Base-by-base conservation (phyloP, 768 basidiomycete genomes). In the Amanita thiersii region DNA sequence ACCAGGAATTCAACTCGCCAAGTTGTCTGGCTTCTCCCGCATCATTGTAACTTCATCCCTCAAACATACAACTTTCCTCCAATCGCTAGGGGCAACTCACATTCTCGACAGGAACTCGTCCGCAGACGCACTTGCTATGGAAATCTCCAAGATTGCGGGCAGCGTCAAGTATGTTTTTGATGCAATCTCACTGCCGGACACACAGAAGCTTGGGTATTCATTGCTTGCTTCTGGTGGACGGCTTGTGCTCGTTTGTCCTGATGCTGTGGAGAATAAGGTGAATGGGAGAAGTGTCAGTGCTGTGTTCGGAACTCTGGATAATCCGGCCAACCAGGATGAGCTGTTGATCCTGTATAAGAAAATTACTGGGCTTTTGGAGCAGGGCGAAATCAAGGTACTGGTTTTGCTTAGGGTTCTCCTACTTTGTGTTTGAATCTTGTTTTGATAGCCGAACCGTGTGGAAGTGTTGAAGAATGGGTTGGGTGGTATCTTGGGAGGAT, bases 401-500 rank as follows among this genome's bases (percentile, higher is more conserved):
- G 19, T 14, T 19, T 34, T 17, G 14, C 1, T 3, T 30, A n/a
- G 8, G 14, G 9, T 15, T 20, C 24, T 37, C 32, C 21, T 4
- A 12, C 7, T 31, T 8, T 9, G 18, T 30, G 10, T 14, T 8
- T 33, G 1, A 2, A 4, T 26, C 42, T n/a, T 26, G 5, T 10
- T 12, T 31, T 7, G 12, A 19, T 31, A 75, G 72, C 71, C 73
- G 6, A 69, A 71, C 51, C 52, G 51, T 19, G 56, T 67, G 4
- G 68, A 71, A 40, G 50, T 63, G 17, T 36, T 75, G n/a, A 58
- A 65, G 0, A 58, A 59, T n/a, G 73, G 73, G 12, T 55, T 75
- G 37, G 58, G 52, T 20, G 73, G 65, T 10, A 62, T 75, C 38
- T 50, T 53, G 17, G 52, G 56, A 14, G 73, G 64, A 14, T 50